These are phyloP conservation scores for Glaciozyma martinii DNA, from an alignment of 768 basidiomycete species.

Conservation along the genomic window DNA sequence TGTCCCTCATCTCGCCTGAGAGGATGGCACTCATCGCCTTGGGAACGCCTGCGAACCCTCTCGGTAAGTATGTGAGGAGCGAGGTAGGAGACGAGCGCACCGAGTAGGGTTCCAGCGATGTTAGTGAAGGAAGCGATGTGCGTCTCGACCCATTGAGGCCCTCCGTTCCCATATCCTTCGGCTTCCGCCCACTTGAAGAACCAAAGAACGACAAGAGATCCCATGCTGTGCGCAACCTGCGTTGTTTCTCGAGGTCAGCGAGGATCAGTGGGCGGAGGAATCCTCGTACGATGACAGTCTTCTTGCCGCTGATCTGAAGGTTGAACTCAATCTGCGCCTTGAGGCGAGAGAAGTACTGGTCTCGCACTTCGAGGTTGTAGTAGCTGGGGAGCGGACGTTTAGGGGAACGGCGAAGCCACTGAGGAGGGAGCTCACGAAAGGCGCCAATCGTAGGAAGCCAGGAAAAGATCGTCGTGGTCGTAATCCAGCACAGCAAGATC, in stretches of 20 bases:
- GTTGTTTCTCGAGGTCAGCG: not conserved
- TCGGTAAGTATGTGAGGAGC: not conserved
- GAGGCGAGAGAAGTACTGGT: constrained; percentile 68
- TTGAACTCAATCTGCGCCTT: constrained; percentile 74
- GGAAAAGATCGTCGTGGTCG: constrained; percentile 75
- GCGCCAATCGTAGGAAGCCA: constrained; percentile 11
- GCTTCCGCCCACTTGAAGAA: constrained; percentile 74
- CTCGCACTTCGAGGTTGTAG: constrained; percentile 83
- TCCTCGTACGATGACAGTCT: constrained; percentile 60
- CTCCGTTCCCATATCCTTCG: constrained; percentile 67
- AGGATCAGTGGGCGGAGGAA: not conserved
- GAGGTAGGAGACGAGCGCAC: not conserved
- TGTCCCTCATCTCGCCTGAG: constrained; percentile 78
- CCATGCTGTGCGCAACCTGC: constrained; percentile 35
- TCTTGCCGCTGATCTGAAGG: constrained; percentile 61
- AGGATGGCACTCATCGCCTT: constrained; percentile 94
- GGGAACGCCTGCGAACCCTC: constrained; percentile 38
- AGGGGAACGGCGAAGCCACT: constrained; percentile 49
- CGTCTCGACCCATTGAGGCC: constrained; percentile 83
- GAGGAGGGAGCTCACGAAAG: not conserved
- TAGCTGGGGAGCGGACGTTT: constrained; percentile 83
- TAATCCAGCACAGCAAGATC: constrained; percentile 83
- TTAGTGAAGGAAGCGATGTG: constrained; percentile 73
- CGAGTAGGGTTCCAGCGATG: constrained; percentile 79
- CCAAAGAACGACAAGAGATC: constrained; percentile 37